Evolutionary conservation across 768 basidiomycete species (phyloP), one percentile per base, ranked within the genome.

Genomic region (Pisolithus albus): DNA sequence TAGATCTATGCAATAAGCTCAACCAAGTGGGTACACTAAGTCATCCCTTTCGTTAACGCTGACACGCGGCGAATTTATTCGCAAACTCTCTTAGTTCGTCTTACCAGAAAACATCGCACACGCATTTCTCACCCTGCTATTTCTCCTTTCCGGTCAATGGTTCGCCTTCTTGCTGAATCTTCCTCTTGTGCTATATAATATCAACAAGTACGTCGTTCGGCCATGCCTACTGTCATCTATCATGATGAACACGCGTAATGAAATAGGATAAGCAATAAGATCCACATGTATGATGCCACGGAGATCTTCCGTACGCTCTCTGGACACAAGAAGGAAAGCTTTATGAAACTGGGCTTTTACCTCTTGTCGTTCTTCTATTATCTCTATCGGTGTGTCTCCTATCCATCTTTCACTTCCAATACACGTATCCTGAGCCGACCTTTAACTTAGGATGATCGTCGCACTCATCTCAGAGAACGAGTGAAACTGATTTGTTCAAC

Each of bases 1-100:
- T 99, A 82, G 96, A 99, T 71, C 84, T 98, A 37, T 98, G 96
- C 74, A 98, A 98, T 74, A 97, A 96, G 77, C 84, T 98, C 62
- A 98, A 98, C 68, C 90, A 93, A 72, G 95, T 95, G 57, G 43
- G 77, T 24, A 15, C 38, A 23, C 13, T 13, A 5, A 15, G 13
- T 43, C 26, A 11, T 28, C 41, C 21, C 51, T 5, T 46, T 19
- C 21, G 23, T 47, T 0, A 2, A 21, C 26, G 13, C 49, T 40
- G n/a, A 21, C 44, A 15, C 28, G 10, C 7, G 34, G 11, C 34
- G 13, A 34, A 34, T 13, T 13, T 34, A 15, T 34, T 34, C 34
- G 15, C 19, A 21, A 4, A 7, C 30, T n/a, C 30, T n/a, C 48
- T 21, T 60, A 99, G 95, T 98, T 99, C 66, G 92, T 98, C 47